phyloP scores from a whole-genome alignment of 2,329 filamentous ascomycete genomes.

The Tolypocladium tropicale region DNA sequence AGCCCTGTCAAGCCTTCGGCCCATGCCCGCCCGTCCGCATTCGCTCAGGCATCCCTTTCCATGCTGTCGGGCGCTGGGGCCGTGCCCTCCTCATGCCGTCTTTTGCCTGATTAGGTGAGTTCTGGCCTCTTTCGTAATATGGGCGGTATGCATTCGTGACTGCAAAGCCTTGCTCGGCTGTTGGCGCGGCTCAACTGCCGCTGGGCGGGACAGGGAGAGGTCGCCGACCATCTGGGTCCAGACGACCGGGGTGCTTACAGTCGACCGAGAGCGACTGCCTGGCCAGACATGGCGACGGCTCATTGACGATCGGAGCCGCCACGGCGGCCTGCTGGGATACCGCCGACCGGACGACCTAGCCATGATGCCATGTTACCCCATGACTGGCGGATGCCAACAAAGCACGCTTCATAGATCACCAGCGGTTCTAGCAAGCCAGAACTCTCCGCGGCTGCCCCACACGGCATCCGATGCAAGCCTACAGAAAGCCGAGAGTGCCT shows the following conservation, averaged over 20 bases:
- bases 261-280: background rate
- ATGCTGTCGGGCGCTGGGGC: background rate
- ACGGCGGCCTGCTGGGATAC: background rate
- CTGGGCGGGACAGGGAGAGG: background rate
- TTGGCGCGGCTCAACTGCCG: conserved; percentile 1
- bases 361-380: background rate
- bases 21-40: background rate
- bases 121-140: background rate
- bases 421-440: background rate
- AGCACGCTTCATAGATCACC: no score
- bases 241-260: background rate
- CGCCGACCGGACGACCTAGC: background rate
- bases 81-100: background rate
- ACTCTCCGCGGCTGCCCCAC: background rate
- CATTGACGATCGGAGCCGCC: background rate
- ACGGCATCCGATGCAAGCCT: background rate
- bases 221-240: background rate
- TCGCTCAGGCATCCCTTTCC: background rate
- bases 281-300: background rate
- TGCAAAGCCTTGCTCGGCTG: background rate
- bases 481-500: background rate
- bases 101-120: background rate
- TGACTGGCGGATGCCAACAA: background rate
- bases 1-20: background rate
- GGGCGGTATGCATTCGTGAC: background rate